phyloP scores from a whole-genome alignment of 2,329 filamentous ascomycete genomes.

The Colletotrichum gloeosporioides region DNA sequence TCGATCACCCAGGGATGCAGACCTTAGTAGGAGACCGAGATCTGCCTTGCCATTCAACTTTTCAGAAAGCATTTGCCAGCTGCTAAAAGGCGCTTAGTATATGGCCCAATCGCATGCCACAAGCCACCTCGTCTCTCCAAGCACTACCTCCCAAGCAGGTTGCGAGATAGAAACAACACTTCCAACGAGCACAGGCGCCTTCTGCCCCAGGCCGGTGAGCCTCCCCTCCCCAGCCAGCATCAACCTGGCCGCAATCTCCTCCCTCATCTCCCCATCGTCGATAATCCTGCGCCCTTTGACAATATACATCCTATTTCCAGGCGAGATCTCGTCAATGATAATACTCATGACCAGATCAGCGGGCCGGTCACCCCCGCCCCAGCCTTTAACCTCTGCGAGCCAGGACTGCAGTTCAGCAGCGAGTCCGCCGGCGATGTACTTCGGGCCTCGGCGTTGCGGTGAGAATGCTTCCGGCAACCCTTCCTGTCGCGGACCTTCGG shows the following conservation, averaged over 20 bases:
- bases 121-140: conserved; percentile 37
- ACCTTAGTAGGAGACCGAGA: too few relatives aligned
- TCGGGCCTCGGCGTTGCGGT: conserved; percentile 37
- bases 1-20: too few relatives aligned
- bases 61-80: too few relatives aligned
- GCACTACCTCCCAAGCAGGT: conserved; percentile 42
- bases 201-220: conserved; percentile 38
- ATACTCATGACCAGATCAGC: conserved; percentile 27
- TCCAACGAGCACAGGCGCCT: conserved; percentile 31
- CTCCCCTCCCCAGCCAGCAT: conserved; percentile 43
- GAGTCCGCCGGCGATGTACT: conserved; percentile 41
- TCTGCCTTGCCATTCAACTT: too few relatives aligned
- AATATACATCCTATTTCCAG: conserved; percentile 40
- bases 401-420: conserved; percentile 45
- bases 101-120: conserved; percentile 43
- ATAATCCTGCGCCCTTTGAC: conserved; percentile 26
- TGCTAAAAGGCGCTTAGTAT: not conserved
- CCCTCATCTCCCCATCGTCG: not conserved
- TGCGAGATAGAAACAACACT: conserved; percentile 37
- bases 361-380: conserved; percentile 24
- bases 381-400: conserved; percentile 45
- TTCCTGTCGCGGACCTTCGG: conserved; percentile 22
- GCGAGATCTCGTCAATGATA: conserved; percentile 32
- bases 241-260: conserved; percentile 25
- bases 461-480: conserved; percentile 36